Evolutionary conservation across 345 rosid species (phyloP).

Genomic region (Alliaria petiolata): DNA sequence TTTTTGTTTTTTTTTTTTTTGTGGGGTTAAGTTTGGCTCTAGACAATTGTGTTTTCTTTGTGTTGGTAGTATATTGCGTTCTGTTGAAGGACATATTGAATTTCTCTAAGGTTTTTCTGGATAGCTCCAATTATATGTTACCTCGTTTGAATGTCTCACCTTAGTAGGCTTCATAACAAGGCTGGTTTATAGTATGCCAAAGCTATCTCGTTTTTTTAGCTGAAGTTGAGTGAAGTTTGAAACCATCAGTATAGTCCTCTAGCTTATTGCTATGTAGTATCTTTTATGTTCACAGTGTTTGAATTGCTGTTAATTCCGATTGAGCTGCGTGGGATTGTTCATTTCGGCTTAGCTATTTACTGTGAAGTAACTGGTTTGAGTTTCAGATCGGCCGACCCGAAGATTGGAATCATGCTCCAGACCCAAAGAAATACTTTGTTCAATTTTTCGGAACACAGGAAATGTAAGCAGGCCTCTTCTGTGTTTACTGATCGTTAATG

Average conservation of each 20-base stretch:
- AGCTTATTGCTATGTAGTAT: not conserved
- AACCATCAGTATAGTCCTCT: not conserved
- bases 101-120: not conserved
- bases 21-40: not conserved
- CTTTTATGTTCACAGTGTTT: not conserved
- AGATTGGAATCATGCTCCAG: constrained; percentile 67
- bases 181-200: not conserved
- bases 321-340: constrained; percentile 1
- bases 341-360: not conserved
- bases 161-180: not conserved
- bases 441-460: constrained; percentile 84
- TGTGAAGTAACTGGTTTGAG: constrained; percentile 28
- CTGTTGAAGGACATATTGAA: not conserved
- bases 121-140: not conserved
- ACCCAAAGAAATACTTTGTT: constrained; percentile 82
- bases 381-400: constrained; percentile 85
- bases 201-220: not conserved
- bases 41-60: not conserved
- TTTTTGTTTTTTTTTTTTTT: too few species aligned
- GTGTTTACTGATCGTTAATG: constrained; percentile 11
- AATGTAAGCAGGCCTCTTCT: constrained; percentile 55
- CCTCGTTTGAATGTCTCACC: not conserved
- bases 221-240: not conserved
- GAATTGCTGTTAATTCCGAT: not conserved
- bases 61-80: not conserved